A percentile compares a stretch with the other conserved stretches of the same genome.
Conservation (phyloP, 1,139 yeast species). For the Insectozyma bohioensis region DNA sequence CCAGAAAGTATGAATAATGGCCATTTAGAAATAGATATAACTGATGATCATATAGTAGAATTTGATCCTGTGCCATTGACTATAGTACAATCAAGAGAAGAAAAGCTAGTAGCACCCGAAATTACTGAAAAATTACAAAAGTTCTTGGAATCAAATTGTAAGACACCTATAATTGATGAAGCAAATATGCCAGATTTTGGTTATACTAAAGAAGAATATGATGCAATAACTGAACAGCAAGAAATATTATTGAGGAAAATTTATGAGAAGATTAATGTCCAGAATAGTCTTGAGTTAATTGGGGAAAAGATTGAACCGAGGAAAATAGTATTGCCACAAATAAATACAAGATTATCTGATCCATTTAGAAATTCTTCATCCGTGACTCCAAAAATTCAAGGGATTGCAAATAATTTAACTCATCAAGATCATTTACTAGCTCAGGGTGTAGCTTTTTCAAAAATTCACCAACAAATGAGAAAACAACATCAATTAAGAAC, state of each 20-base stretch:
- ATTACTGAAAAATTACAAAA: slow-evolving; percentile 42
- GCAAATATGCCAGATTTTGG: slow-evolving; percentile 30
- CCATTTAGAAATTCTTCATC: slow-evolving; percentile 40
- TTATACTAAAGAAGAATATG: slow-evolving; percentile 36
- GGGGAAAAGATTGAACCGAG: slow-evolving; percentile 46
- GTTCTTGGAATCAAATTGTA: slow-evolving; percentile 54
- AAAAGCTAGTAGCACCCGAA: slow-evolving; percentile 26
- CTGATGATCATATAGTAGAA: slow-evolving; percentile 39
- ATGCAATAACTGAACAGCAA: slow-evolving; percentile 33
- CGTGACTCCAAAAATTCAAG: slow-evolving; percentile 41
- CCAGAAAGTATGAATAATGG: slow-evolving; percentile 28
- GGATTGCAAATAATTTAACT: slow-evolving; percentile 46
- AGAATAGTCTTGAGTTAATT: slow-evolving; percentile 39
- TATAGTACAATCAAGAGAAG: slow-evolving; percentile 21
- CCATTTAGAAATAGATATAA: slow-evolving; percentile 36
- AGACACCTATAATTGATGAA: slow-evolving; percentile 43
- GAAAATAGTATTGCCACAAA: slow-evolving; percentile 47
- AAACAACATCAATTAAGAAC: slow-evolving; percentile 67
- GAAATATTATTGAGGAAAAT: slow-evolving; percentile 26
- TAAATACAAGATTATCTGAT: slow-evolving; percentile 40
- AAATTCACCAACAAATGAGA: slow-evolving; percentile 66
- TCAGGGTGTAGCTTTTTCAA: slow-evolving; percentile 76
- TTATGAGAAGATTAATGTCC: slow-evolving; percentile 32
- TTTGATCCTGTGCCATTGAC: slow-evolving; percentile 32
- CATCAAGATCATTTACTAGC: slow-evolving; percentile 71